Percentiles rank a stretch among this genome's conserved stretches.
These are phyloP conservation scores for Sporopachydermia lactativora DNA, from an alignment of 805 yeast genomes.

Conservation along the genomic window DNA sequence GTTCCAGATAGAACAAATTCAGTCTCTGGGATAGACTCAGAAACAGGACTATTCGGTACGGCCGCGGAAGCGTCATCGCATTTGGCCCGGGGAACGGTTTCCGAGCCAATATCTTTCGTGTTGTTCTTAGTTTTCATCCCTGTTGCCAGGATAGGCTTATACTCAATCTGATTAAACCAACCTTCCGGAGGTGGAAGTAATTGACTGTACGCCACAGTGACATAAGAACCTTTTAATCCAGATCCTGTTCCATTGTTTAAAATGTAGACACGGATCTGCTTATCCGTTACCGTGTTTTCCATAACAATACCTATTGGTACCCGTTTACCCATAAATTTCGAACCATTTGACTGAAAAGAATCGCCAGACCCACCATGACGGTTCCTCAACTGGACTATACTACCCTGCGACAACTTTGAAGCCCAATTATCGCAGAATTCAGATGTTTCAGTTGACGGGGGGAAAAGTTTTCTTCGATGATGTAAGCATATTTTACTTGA, in stretches of 20 bases:
- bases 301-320: background rate
- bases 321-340: background rate
- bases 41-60: too few species aligned
- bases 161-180: background rate
- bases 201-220: background rate
- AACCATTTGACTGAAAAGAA: background rate
- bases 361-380: background rate
- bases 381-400: background rate
- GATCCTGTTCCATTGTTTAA: background rate
- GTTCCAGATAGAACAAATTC: background rate
- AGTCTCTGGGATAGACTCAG: background rate
- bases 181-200: background rate
- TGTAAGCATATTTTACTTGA: too few species aligned
- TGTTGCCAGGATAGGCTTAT: too few species aligned
- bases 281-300: background rate
- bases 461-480: background rate
- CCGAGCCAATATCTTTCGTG: too few species aligned
- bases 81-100: too few species aligned
- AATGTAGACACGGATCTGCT: background rate
- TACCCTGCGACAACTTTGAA: background rate
- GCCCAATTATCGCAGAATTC: background rate
- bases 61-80: too few species aligned
- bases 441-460: too few species aligned
- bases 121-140: too few species aligned
- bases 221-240: background rate